Conservation (phyloP, 1,284 basidiomycete species). For the Pseudozyma thailandica region DNA sequence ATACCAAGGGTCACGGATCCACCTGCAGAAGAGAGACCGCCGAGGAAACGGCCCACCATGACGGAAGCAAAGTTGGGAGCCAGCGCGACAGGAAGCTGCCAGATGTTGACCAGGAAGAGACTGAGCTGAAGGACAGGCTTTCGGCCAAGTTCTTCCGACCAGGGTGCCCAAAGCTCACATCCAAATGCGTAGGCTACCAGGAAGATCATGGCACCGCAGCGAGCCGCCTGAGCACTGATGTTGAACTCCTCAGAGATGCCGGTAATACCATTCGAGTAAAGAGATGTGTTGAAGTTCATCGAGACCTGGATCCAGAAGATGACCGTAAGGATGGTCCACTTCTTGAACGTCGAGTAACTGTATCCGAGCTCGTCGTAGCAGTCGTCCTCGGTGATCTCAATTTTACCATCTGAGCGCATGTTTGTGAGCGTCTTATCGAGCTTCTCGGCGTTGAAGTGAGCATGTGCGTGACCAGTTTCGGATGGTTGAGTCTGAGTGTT, state of each 20-base stretch:
- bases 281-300: conserved; percentile 69
- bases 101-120: conserved; percentile 68
- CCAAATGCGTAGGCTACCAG: conserved; percentile 69
- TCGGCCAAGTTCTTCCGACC: conserved; percentile 67
- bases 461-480: conserved; percentile 18
- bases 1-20: conserved; percentile 70
- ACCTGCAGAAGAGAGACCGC: conserved; percentile 67
- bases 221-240: conserved; percentile 68
- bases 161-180: conserved; percentile 66
- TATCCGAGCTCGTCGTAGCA: conserved; percentile 56
- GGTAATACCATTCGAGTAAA: conserved; percentile 66
- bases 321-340: conserved; percentile 68
- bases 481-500: conserved; percentile 16
- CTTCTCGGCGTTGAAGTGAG: conserved; percentile 45
- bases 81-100: conserved; percentile 44
- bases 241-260: conserved; percentile 63
- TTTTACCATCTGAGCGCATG: conserved; percentile 45
- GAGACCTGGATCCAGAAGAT: conserved; percentile 68
- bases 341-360: conserved; percentile 63
- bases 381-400: conserved; percentile 47
- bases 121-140: conserved; percentile 64
- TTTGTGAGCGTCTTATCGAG: conserved; percentile 36
- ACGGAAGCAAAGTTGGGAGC: conserved; percentile 65
- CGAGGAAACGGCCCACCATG: conserved; percentile 68
- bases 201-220: conserved; percentile 67